phyloP scores from a whole-genome alignment of 2,329 filamentous ascomycete species.

The Fusarium chaquense region DNA sequence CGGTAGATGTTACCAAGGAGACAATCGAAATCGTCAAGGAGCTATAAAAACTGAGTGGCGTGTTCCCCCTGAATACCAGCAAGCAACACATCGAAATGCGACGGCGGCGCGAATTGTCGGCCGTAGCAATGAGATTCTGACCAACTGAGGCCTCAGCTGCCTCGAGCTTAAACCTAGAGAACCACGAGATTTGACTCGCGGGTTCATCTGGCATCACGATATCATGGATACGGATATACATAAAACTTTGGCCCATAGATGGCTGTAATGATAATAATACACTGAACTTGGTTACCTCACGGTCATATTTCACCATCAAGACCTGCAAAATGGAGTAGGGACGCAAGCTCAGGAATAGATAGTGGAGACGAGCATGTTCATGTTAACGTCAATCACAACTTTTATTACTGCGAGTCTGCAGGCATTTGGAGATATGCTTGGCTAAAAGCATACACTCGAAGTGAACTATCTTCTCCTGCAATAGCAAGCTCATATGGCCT shows the following conservation, averaged over 20 bases:
- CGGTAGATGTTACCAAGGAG: slow-evolving; percentile 44
- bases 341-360: neutral
- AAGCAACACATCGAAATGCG: neutral
- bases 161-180: neutral
- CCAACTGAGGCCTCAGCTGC: neutral
- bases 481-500: slow-evolving; percentile 60
- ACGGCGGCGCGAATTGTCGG: neutral
- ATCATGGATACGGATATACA: slow-evolving; percentile 38
- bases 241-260: slow-evolving; percentile 28
- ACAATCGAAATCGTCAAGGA: slow-evolving; percentile 51
- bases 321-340: neutral
- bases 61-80: neutral
- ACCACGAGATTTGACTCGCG: neutral
- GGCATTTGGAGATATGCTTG: slow-evolving; percentile 43
- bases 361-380: neutral
- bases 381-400: slow-evolving; percentile 15
- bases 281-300: neutral
- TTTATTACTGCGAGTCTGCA: slow-evolving; percentile 35
- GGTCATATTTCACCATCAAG: neutral
- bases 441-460: slow-evolving; percentile 66
- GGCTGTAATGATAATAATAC: slow-evolving; percentile 44
- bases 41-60: slow-evolving; percentile 44
- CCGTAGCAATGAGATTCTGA: neutral
- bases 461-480: slow-evolving; percentile 71
- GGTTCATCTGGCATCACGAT: slow-evolving; percentile 31